Base-by-base conservation (phyloP, 768 basidiomycete genomes). In the Leccinum disarticulatum region DNA sequence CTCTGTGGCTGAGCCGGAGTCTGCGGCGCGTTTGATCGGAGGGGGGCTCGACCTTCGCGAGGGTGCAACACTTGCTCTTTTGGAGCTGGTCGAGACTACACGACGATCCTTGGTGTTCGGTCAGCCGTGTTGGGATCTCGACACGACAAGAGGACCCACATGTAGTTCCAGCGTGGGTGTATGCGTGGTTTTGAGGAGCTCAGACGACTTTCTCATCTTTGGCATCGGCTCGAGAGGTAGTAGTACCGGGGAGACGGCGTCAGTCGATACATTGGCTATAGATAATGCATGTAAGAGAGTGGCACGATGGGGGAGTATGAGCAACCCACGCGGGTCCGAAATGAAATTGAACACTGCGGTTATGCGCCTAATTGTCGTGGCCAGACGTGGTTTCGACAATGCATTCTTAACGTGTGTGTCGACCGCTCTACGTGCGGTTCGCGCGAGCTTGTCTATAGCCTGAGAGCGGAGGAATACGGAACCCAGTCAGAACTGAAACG, bases 331-430 rank as follows among this genome's bases (percentile, higher is more conserved):
- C 66, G 83, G 80, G 52, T 87, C 82, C 61, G 83, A 73, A 56
- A 79, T 71, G 73, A 86, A 87, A 72, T 89, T 88, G 68, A 88
- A 83, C 66, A 87, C 76, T 25, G 90, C 87, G 9, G 88, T 84
- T 76, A 90, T 83, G 55, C 90, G 86, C 60, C 83, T 81, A 47
- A 92, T 76, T 15, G 83, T 79, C 35, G 87, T 88, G 35, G 88
- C 82, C 35, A 86, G 69, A 57, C 87, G 84, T 36, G 90, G 87
- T 67, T 82, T 87, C 30, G 86, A 83, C 63, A 92, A 72, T 4
- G 83, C 83, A 75, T 88, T 86, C 72, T 82, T 87, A 62, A 91
- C 77, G 72, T 91, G 88, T 36, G 83, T 90, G 70, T 88, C 89
- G 14, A 83, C 66, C 25, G 83, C 81, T 64, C 88, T 81, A 55